Conservation (phyloP, 441 rosid species). For the Gossypium laxum region DNA sequence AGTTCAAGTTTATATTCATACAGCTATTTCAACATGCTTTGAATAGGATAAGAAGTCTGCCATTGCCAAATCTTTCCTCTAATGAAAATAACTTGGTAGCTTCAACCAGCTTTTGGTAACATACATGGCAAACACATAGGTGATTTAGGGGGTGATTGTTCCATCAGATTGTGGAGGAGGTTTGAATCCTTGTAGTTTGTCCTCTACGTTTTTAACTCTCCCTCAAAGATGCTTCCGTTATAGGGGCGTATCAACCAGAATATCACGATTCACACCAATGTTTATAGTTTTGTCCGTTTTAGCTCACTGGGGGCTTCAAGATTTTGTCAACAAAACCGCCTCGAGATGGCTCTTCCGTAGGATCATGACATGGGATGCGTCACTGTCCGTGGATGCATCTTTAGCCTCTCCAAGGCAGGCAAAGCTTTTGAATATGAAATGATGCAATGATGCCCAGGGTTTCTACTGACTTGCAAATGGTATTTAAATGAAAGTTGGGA, state of each 20-base stretch:
- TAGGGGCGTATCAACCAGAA: constrained; percentile 10
- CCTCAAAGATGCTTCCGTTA: constrained; percentile 19
- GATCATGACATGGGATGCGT: background rate
- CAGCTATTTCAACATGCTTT: background rate
- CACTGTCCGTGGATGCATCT: background rate
- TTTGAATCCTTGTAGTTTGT: background rate
- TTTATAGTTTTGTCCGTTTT: background rate
- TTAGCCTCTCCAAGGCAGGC: background rate
- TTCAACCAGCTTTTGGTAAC: background rate
- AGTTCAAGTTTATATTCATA: background rate
- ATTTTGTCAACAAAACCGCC: background rate
- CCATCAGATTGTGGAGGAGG: background rate
- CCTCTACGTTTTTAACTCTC: background rate
- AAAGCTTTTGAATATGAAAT: background rate
- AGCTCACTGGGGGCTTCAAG: too few species aligned
- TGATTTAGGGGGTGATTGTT: background rate
- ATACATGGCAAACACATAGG: background rate
- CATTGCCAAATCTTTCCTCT: background rate
- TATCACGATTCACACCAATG: background rate
- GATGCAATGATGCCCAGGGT: background rate
- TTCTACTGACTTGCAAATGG: background rate
- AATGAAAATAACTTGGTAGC: background rate
- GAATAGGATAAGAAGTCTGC: background rate
- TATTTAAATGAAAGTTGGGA: background rate
- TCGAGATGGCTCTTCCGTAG: background rate